Base-by-base conservation (phyloP, 2,329 filamentous ascomycete species). In the Periglandula ipomoeae region DNA sequence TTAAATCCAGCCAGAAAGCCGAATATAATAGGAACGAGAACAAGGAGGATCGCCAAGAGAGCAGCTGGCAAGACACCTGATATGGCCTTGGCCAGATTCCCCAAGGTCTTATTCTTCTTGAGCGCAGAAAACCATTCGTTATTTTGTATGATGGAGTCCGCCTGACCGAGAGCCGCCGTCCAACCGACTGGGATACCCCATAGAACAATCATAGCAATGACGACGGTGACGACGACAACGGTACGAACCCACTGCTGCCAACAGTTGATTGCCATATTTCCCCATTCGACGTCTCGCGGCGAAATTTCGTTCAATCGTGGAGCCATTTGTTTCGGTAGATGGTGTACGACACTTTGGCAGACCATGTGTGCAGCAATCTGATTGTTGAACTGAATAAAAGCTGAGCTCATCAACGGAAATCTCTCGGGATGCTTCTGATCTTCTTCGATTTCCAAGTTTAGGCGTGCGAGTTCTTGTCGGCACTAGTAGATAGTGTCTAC, bases 351-450 rank as follows among this genome's bases (percentile, higher is more conserved):
- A 43, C 88, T 83, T 64, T 98, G 93, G 63, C 89, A 96, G 50
- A 91, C 93, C 93, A 98, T 97, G 60, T 98, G 93, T 0, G 93
- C 93, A 5, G 91, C 90, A 2, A 96, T 87, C 63, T 98, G 93
- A 61, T 96, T 86, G 61, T 98, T 95, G 75, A 98, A 98, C 63
- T 98, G 93, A 52, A 98, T 89, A 58, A 98, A 98, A 0, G 93
- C 93, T 1, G 91, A 95, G 59, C 87, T 95, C 89, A 96, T 94
- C 42, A 90, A 70, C 0, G 91, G 90, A 53, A 89, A 97, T 4
- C 84, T 81, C 56, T 96, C 90, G 0, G 87, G 85, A 44, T 93
- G 76, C 47, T 84, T 77, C 63, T 98, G 93, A 56, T 97, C 93
- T 40, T 84, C 73, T 57, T 96, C 90, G 47, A 98, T 96, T 62